Base-by-base conservation (phyloP, 2,329 filamentous ascomycete genomes). In the Stemphylium beticola region DNA sequence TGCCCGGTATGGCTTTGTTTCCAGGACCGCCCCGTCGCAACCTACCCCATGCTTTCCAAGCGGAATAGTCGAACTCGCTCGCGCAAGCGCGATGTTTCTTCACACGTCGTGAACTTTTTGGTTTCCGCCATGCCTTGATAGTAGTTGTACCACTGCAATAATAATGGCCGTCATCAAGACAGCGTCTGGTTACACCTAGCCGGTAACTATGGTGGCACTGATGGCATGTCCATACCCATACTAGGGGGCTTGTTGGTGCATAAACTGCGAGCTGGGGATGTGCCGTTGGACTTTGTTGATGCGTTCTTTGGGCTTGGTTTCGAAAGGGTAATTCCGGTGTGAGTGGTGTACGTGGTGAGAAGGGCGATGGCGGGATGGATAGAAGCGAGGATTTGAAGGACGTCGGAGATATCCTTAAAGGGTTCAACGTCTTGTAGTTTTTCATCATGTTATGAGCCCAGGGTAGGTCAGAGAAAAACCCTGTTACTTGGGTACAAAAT, bases 191-290 rank as follows among this genome's bases (percentile, higher is more conserved):
- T 2, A 77, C 77, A 17, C 75, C 78, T 2, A 85, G 73, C 1
- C 73, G 70, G 66, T 84, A 85, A 10, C 70, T 74, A 15, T 70
- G 73, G 33, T 72, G 68, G 69, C 82, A 85, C 38, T 79, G 65
- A 64, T 85, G 82, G 63, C 82, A 84, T 58, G 77, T 75, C 82
- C 82, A 85, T 31, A 81, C 68, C 82, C 82, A 84, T 17, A 66
- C 62, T 4, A 80, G 69, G 0, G 78, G 76, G 1, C 26, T 49
- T 1, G 26, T n/a, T 6, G 65, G 60, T 3, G 41, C 51, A 1
- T 41, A 9, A 10, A 68, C 55, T 4, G 65, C 53, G 0, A 75
- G 67, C 1, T 66, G 67, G 14, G 68, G 65, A 10, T 51, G 33
- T 8, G 62, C 22, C 53, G 55, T 38, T 47, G 55, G 41, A 7